Evolutionary conservation across 495 filamentous ascomycete species (phyloP).

Genomic region (Aspergillus avenaceus): DNA sequence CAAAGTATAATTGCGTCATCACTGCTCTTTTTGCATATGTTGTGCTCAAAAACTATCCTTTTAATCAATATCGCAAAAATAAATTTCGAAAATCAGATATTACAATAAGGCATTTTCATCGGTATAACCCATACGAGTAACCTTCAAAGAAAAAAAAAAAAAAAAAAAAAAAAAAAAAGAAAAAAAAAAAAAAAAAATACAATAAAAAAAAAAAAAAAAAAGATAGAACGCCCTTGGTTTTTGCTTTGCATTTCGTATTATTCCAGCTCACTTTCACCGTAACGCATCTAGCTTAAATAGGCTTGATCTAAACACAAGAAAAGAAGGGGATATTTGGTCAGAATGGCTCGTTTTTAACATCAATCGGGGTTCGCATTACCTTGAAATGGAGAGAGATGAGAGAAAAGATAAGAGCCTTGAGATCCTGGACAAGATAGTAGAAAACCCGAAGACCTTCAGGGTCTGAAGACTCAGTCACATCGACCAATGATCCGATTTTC

Average conservation of each 20-base stretch:
- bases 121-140: too few relatives aligned
- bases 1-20: conserved; percentile 15
- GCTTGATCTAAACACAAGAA: conserved; percentile 58
- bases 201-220: too few relatives aligned
- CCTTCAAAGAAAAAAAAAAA: too few relatives aligned
- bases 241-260: too few relatives aligned
- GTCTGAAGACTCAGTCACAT: conserved; percentile 93
- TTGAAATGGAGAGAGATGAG: conserved; percentile 97
- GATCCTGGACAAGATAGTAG: conserved; percentile 97
- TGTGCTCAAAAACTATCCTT: too few relatives aligned
- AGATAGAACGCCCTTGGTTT: background rate
- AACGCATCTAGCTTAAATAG: conserved; percentile 51
- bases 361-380: conserved; percentile 36
- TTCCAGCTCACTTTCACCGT: background rate
- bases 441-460: conserved; percentile 98
- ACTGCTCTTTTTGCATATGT: background rate
- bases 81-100: background rate
- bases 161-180: too few relatives aligned
- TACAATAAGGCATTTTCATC: background rate
- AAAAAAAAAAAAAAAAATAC: too few relatives aligned
- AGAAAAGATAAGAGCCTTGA: conserved; percentile 96
- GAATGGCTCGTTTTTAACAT: background rate
- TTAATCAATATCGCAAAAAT: too few relatives aligned
- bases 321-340: conserved; percentile 1
- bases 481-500: conserved; percentile 95